Conservation (phyloP, 305 asterid species). For the Withania somnifera region DNA sequence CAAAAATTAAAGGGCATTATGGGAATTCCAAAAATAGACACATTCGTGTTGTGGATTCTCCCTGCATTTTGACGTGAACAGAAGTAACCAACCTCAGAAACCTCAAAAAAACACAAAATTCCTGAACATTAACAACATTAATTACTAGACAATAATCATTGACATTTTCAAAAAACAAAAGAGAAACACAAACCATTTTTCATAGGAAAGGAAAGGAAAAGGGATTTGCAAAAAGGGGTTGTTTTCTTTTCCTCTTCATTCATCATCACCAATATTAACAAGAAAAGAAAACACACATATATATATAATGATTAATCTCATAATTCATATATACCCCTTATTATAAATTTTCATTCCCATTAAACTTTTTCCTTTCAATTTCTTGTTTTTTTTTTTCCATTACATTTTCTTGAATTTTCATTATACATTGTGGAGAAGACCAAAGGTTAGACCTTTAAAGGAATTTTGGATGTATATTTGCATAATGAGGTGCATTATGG, state of each 20-base stretch:
- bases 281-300: neutral
- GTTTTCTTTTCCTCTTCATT: neutral
- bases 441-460: neutral
- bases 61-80: conserved; percentile 11
- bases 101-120: neutral
- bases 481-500: neutral
- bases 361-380: conserved; percentile 5
- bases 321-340: neutral
- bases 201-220: neutral
- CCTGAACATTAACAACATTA: neutral
- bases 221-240: neutral
- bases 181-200: neutral
- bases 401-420: neutral
- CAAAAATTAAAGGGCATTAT: neutral
- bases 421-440: neutral
- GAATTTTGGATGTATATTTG: neutral
- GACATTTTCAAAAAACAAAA: neutral
- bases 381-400: neutral
- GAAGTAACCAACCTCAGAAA: conserved; percentile 3
- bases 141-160: neutral
- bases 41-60: conserved; percentile 1
- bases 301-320: neutral
- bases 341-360: neutral
- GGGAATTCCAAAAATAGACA: neutral
- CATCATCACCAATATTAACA: neutral